Evolutionary conservation across 176 grass and related monocot genomes (phyloP).

Genomic region (Phoenix dactylifera): DNA sequence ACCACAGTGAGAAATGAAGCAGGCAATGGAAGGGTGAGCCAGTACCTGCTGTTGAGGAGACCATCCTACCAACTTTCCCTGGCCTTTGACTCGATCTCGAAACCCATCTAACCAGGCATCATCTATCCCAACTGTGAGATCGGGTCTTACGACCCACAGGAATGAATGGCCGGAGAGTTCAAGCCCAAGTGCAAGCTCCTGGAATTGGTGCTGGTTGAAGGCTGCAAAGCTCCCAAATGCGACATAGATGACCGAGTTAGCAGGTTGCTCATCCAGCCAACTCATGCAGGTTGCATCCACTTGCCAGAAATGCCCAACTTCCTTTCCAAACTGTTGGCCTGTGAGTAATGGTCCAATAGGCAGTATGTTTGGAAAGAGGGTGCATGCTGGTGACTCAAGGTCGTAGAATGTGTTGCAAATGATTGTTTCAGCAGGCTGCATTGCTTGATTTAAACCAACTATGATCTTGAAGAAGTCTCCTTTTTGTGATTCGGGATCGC

Average conservation of each 20-base stretch:
- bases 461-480: neutral
- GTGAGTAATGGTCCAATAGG: slow-evolving; percentile 34
- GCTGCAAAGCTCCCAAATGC: slow-evolving; percentile 43
- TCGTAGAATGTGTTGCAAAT: slow-evolving; percentile 41
- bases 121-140: slow-evolving; percentile 26
- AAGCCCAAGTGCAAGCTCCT: slow-evolving; percentile 49
- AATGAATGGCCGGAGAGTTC: slow-evolving; percentile 37
- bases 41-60: slow-evolving; percentile 2
- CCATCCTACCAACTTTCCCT: too few species aligned
- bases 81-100: neutral
- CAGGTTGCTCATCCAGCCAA: slow-evolving; percentile 42
- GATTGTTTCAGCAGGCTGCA: slow-evolving; percentile 11
- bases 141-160: slow-evolving; percentile 50
- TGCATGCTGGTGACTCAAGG: slow-evolving; percentile 25
- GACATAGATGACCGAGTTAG: slow-evolving; percentile 29
- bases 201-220: slow-evolving; percentile 30
- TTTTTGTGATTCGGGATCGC: neutral
- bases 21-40: slow-evolving; percentile 9
- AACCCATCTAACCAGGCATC: slow-evolving; percentile 38
- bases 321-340: slow-evolving; percentile 1
- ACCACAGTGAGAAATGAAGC: slow-evolving; percentile 9
- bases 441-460: neutral
- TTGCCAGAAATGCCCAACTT: slow-evolving; percentile 28
- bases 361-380: neutral
- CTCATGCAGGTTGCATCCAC: slow-evolving; percentile 21